These are phyloP conservation scores for Eucalyptus dawsonii DNA, from an alignment of 345 rosid species.

Conservation along the genomic window DNA sequence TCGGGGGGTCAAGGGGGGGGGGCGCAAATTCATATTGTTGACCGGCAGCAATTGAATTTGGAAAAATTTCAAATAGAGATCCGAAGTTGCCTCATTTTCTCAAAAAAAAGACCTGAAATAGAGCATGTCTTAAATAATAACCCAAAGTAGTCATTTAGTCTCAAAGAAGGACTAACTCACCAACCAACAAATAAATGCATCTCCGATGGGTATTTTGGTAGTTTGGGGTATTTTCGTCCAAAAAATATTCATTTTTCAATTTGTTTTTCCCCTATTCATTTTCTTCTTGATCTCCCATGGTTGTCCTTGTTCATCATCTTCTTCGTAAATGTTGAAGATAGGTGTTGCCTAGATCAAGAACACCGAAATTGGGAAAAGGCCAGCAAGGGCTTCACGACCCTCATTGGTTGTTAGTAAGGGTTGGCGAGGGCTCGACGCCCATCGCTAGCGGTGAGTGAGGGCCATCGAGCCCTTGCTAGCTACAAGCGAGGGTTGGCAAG, in stretches of 20 bases:
- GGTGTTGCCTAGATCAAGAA: no score
- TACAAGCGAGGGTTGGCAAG: accelerated
- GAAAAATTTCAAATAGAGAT: accelerated
- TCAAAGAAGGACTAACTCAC: accelerated
- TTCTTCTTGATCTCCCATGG: no score
- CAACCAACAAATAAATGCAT: accelerated
- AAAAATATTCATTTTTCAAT: no score
- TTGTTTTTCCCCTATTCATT: accelerated
- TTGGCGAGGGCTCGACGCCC: accelerated
- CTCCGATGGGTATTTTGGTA: accelerated
- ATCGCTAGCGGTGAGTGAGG: accelerated
- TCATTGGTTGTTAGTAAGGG: accelerated
- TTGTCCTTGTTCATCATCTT: no score
- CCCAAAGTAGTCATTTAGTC: no score
- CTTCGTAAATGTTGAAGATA: no score
- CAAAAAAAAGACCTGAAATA: no score
- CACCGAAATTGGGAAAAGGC: no score
- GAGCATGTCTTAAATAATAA: accelerated
- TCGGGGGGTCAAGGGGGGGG: background rate
- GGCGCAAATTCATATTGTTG: no score
- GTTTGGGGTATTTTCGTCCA: no score
- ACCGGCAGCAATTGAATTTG: accelerated
- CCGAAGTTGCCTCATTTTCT: accelerated
- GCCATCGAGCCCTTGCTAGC: accelerated
- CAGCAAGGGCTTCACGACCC: accelerated